Percentiles rank a stretch among this genome's conserved stretches.
phyloP scores from a whole-genome alignment of 177 flowering plant species.

The Vitis hybrid region DNA sequence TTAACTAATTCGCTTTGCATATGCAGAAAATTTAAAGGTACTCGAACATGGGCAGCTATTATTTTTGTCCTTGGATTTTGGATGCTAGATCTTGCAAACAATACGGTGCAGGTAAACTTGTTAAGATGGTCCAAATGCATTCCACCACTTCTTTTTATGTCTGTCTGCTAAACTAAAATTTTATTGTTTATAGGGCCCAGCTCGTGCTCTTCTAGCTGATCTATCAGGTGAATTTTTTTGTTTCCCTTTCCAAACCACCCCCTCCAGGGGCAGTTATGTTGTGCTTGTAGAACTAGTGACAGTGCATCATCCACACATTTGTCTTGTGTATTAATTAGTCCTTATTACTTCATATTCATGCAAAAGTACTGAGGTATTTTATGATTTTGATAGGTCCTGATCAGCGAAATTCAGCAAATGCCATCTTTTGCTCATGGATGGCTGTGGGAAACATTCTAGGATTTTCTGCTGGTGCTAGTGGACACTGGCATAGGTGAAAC shows the following conservation, averaged over 20 bases:
- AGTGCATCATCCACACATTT: background rate
- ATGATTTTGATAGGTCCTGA: conserved; percentile 61
- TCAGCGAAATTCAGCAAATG: conserved; percentile 86
- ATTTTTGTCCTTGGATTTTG: conserved; percentile 92
- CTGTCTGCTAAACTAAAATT: conserved; percentile 7
- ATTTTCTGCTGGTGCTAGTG: conserved; percentile 93
- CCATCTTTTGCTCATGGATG: conserved; percentile 96
- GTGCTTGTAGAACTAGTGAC: conserved; percentile 4
- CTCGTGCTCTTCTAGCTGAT: conserved; percentile 99
- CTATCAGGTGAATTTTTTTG: conserved; percentile 58
- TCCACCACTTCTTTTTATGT: background rate
- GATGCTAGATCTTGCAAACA: conserved; percentile 99
- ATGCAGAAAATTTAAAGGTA: conserved; percentile 87
- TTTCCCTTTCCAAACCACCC: background rate
- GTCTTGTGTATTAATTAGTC: background rate
- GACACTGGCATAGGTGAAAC: conserved; percentile 82
- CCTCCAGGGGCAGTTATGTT: background rate
- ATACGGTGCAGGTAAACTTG: conserved; percentile 84
- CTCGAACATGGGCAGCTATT: conserved; percentile 86
- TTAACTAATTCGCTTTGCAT: conserved; percentile 17
- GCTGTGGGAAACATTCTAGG: conserved; percentile 96
- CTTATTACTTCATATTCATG: background rate
- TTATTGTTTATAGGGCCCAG: conserved; percentile 74
- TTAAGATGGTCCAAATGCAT: background rate
- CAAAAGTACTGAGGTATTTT: background rate